These are phyloP conservation scores for Gastrolobium bilobum DNA, from an alignment of 306 rosid genomes.

Conservation along the genomic window DNA sequence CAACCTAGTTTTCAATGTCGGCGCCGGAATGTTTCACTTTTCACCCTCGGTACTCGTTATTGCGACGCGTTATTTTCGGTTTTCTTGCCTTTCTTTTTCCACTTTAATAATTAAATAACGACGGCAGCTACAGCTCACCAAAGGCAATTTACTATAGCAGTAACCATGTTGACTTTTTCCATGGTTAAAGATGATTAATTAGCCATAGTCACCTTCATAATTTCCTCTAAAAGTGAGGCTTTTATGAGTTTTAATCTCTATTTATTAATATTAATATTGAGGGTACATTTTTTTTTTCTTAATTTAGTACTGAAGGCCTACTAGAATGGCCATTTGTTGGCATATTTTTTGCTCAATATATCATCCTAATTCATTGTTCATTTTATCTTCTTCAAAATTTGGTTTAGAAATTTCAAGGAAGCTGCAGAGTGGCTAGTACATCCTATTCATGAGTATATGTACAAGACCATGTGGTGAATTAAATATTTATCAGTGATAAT, in stretches of 20 bases:
- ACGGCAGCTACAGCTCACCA: conserved; percentile 51
- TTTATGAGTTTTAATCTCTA: conserved; percentile 36
- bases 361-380: conserved; percentile 38
- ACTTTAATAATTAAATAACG: conserved; percentile 24
- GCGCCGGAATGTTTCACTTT: conserved; percentile 65
- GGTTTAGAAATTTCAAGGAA: conserved; percentile 62
- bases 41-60: conserved; percentile 29
- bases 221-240: conserved; percentile 40
- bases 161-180: conserved; percentile 45
- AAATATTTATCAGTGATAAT: conserved; percentile 43
- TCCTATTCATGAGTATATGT: conserved; percentile 45
- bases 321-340: conserved; percentile 31
- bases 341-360: conserved; percentile 27
- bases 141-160: conserved; percentile 7
- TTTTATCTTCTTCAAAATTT: conserved; percentile 42
- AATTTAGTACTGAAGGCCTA: conserved; percentile 21
- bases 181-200: conserved; percentile 6
- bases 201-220: conserved; percentile 36
- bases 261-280: conserved; percentile 28
- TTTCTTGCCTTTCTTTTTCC: not conserved
- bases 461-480: conserved; percentile 44
- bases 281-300: not conserved
- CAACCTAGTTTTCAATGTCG: conserved; percentile 49
- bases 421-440: conserved; percentile 56
- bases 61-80: conserved; percentile 16